Percentiles rank a stretch among this genome's conserved stretches.
phyloP scores from a whole-genome alignment of 179 eudicot species.

The Spergularia azorica region DNA sequence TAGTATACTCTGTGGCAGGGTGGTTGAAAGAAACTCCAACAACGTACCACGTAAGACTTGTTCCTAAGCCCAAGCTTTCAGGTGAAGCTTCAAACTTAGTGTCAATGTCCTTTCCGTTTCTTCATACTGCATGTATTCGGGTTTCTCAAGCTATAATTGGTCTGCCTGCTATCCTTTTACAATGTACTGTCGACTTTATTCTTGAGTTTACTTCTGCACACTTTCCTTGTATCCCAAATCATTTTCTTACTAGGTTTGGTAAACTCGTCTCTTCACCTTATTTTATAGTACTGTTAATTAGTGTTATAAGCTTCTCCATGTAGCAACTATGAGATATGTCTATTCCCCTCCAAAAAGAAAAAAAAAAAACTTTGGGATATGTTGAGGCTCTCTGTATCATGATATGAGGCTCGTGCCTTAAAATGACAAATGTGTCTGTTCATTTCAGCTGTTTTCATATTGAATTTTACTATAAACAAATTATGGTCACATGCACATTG shows the following conservation, averaged over 20 bases:
- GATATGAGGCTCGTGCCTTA: background rate
- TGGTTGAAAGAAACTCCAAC: constrained; percentile 78
- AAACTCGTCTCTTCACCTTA: background rate
- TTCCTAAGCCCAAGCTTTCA: constrained; percentile 69
- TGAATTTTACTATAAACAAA: background rate
- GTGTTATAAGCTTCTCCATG: background rate
- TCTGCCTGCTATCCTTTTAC: background rate
- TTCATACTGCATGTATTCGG: background rate
- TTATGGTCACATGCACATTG: background rate
- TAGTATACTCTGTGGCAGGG: constrained; percentile 76
- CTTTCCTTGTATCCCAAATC: background rate
- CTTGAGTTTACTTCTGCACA: background rate
- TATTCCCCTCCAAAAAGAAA: no score
- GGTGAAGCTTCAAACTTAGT: constrained; percentile 45
- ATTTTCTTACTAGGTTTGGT: background rate
- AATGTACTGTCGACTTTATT: background rate
- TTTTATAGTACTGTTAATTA: background rate
- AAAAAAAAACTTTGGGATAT: background rate
- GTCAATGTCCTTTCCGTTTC: background rate
- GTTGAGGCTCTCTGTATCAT: background rate
- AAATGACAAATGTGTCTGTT: background rate
- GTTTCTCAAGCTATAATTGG: background rate
- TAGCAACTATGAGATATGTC: constrained; percentile 1
- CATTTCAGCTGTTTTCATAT: background rate
- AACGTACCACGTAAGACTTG: constrained; percentile 72